These are phyloP conservation scores for Leptoxyphium fumago DNA, from an alignment of 2,329 filamentous ascomycete genomes.

Conservation along the genomic window DNA sequence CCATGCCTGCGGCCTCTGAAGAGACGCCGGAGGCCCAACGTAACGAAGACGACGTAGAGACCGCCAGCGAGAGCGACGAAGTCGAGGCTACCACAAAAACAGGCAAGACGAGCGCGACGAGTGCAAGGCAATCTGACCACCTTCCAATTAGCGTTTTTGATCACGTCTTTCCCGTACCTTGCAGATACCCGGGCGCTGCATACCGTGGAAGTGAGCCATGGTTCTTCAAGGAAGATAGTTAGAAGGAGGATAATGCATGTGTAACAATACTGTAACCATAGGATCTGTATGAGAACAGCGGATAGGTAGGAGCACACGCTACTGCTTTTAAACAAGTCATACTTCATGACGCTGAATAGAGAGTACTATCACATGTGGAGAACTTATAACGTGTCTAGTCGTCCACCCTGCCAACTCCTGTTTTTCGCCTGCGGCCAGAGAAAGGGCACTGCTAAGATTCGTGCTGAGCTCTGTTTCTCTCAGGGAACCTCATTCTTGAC, in stretches of 20 bases:
- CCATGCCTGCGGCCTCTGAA: background rate
- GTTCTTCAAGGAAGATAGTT: conserved; percentile 22
- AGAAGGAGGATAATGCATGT: background rate
- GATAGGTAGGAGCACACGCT: background rate
- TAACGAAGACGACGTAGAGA: conserved; percentile 3
- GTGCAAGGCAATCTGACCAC: background rate
- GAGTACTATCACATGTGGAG: no score
- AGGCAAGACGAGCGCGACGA: background rate
- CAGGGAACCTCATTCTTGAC: no score
- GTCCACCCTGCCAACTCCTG: no score
- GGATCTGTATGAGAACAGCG: background rate
- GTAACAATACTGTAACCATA: background rate
- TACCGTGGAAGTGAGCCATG: conserved; percentile 34
- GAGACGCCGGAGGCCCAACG: background rate
- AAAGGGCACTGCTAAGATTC: no score
- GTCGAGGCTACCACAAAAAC: background rate
- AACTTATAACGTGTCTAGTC: no score
- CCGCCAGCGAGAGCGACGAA: conserved; percentile 1
- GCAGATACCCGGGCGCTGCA: conserved; percentile 41
- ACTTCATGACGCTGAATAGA: background rate
- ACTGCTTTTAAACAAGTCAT: background rate
- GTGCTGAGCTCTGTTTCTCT: no score
- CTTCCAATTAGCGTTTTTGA: conserved; percentile 34
- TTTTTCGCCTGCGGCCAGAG: no score
- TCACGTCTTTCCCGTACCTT: conserved; percentile 46